These are phyloP conservation scores for Citrus unshiu DNA, from an alignment of 345 rosid species.

Conservation along the genomic window DNA sequence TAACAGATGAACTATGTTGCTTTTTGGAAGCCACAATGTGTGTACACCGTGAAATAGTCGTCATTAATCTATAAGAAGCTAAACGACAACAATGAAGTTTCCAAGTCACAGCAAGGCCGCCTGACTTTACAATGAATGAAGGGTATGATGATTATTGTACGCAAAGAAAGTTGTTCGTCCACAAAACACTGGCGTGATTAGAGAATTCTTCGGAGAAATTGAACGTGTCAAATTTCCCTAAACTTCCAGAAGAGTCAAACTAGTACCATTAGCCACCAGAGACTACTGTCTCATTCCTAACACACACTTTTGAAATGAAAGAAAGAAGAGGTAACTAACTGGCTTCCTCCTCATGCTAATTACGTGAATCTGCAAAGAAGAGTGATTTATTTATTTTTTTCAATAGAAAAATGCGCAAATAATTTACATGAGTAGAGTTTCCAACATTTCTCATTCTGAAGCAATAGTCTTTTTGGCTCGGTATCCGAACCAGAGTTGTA, in stretches of 20 bases:
- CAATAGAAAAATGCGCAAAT: not conserved
- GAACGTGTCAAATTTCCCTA: constrained; percentile 8
- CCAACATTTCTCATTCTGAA: not conserved
- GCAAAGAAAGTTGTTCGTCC: not conserved
- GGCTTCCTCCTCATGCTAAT: not conserved
- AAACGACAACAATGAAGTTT: not conserved
- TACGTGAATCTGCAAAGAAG: not conserved
- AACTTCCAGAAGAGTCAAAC: not conserved
- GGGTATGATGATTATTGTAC: not conserved
- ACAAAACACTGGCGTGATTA: not conserved
- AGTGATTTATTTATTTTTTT: not conserved
- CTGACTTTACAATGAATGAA: not conserved
- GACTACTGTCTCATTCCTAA: not conserved
- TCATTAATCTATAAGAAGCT: not conserved
- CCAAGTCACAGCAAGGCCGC: not conserved
- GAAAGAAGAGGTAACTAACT: not conserved
- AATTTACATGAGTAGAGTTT: not conserved
- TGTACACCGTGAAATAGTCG: not conserved
- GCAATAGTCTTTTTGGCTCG: not conserved
- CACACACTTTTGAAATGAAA: not conserved
- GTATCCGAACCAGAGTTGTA: not conserved
- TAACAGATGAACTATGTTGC: not conserved
- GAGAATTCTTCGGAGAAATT: not conserved
- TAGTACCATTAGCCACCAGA: not conserved
- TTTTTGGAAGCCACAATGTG: not conserved